phyloP scores from a whole-genome alignment of 1,139 yeast species.

The Candida buenavistaensis region DNA sequence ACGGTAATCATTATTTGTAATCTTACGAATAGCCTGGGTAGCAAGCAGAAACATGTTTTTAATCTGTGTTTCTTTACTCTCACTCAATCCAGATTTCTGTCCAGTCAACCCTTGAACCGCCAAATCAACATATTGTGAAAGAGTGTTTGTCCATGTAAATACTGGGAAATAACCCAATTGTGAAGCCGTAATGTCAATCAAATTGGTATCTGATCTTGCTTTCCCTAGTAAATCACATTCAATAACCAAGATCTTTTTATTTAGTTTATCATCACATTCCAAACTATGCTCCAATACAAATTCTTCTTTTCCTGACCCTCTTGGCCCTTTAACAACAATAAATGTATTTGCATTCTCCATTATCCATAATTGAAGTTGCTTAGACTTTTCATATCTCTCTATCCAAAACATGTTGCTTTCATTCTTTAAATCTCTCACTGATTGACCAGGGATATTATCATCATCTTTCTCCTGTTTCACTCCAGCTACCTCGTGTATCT shows the following conservation, averaged over 20 bases:
- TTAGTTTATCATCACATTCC: constrained; percentile 37
- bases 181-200: constrained; percentile 65
- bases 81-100: constrained; percentile 89
- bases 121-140: constrained; percentile 78
- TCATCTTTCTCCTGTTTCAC: constrained; percentile 14
- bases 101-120: constrained; percentile 91
- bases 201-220: constrained; percentile 69
- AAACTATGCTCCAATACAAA: constrained; percentile 73
- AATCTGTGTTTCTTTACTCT: constrained; percentile 78
- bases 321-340: constrained; percentile 87
- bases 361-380: constrained; percentile 76
- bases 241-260: constrained; percentile 61
- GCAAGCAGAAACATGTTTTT: constrained; percentile 79
- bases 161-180: constrained; percentile 91
- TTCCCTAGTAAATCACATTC: constrained; percentile 80
- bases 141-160: constrained; percentile 86
- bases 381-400: constrained; percentile 67
- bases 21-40: constrained; percentile 66
- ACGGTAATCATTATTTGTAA: constrained; percentile 52
- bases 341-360: constrained; percentile 79
- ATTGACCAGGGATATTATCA: neutral
- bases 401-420: constrained; percentile 56
- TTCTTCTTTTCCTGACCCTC: constrained; percentile 90
- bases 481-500: constrained; percentile 19
- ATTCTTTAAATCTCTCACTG: constrained; percentile 11